These are phyloP conservation scores for Maudiozyma humilis DNA, from an alignment of 1,139 yeast genomes.

Conservation along the genomic window DNA sequence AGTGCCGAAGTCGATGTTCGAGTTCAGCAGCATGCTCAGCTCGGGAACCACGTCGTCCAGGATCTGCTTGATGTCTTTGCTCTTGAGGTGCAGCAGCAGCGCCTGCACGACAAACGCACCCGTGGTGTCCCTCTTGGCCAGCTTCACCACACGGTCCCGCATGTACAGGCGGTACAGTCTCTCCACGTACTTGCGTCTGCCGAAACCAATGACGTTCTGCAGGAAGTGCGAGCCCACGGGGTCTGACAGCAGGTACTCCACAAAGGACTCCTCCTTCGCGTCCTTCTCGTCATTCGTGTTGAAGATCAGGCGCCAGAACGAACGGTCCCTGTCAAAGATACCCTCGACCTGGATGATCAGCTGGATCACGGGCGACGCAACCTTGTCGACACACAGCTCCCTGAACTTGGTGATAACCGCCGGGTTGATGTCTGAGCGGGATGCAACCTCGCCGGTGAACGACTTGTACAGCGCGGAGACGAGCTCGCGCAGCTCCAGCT, in stretches of 20 bases:
- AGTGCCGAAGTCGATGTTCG: slow-evolving; percentile 64
- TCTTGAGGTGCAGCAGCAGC: slow-evolving; percentile 51
- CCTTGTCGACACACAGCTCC: slow-evolving; percentile 65
- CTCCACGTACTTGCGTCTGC: slow-evolving; percentile 60
- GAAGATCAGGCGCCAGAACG: slow-evolving; percentile 51
- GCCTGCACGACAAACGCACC: slow-evolving; percentile 80
- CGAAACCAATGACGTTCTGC: slow-evolving; percentile 59
- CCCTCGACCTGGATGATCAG: slow-evolving; percentile 77
- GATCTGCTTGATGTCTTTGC: slow-evolving; percentile 52
- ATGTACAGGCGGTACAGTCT: slow-evolving; percentile 66
- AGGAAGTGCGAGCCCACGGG: slow-evolving; percentile 88
- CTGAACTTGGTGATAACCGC: slow-evolving; percentile 42
- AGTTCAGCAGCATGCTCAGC: slow-evolving; percentile 51
- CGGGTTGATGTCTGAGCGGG: slow-evolving; percentile 27
- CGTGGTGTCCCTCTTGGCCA: slow-evolving; percentile 70
- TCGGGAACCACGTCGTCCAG: slow-evolving; percentile 66
- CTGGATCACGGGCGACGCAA: slow-evolving; percentile 86
- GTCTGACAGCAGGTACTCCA: slow-evolving; percentile 77
- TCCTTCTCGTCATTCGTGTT: slow-evolving; percentile 41
- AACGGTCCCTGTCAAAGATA: slow-evolving; percentile 59
- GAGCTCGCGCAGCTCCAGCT: slow-evolving; percentile 47
- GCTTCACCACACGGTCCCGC: slow-evolving; percentile 59
- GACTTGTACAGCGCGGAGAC: slow-evolving; percentile 33
- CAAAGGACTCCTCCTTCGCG: slow-evolving; percentile 66
- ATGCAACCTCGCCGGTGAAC: slow-evolving; percentile 33